These are phyloP conservation scores for Botrytis pseudocinerea DNA, from an alignment of 2,329 filamentous ascomycete species.

Conservation along the genomic window DNA sequence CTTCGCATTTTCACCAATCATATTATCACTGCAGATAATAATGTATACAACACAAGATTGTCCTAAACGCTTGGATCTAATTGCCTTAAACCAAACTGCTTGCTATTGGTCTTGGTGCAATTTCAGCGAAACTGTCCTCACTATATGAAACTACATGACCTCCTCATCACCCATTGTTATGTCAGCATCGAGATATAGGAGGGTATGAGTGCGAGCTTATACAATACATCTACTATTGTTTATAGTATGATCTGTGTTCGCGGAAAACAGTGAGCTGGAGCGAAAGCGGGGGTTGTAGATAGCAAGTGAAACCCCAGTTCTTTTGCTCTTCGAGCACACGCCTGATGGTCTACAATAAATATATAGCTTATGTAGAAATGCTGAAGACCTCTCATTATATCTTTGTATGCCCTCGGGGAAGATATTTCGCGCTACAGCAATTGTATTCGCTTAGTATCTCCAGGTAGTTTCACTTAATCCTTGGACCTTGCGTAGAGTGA, in stretches of 20 bases:
- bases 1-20: background rate
- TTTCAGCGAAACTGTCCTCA: background rate
- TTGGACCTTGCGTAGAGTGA: background rate
- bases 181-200: background rate
- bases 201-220: background rate
- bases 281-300: background rate
- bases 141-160: too few relatives aligned
- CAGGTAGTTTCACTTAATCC: background rate
- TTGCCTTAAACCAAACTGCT: background rate
- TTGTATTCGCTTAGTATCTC: background rate
- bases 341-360: background rate
- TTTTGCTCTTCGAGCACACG: background rate
- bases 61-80: background rate
- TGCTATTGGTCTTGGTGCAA: background rate
- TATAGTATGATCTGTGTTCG: background rate
- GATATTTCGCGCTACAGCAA: background rate
- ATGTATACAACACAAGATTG: background rate
- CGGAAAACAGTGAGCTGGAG: too few relatives aligned
- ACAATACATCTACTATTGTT: background rate
- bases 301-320: background rate
- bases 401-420: rapidly evolving
- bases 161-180: too few relatives aligned
- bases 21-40: too few relatives aligned
- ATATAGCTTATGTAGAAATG: background rate
- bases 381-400: rapidly evolving